Evolutionary conservation across 2,329 filamentous ascomycete genomes (phyloP), one percentile per base, ranked within the genome.

Genomic region (Phaeosphaeria sp.): DNA sequence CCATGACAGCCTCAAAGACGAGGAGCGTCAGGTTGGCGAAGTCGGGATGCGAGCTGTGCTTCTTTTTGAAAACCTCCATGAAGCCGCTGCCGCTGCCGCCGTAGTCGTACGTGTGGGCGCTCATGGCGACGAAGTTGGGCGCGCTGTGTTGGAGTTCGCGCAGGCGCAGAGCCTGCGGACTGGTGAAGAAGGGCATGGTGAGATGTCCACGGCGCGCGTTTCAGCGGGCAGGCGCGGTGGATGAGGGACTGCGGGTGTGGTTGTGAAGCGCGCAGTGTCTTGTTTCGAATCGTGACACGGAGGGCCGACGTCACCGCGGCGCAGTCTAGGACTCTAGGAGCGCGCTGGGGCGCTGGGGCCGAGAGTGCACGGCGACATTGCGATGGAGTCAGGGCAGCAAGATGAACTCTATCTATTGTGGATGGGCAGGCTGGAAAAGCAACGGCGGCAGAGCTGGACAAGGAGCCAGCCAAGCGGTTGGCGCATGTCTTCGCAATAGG

Each of bases 1-100:
- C 93, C 72, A 97, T 83, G 25, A 97, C 93, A 11, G 95, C 95
- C 79, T 96, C 93, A 72, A 97, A 97, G 66, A 98, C 93, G 58
- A 97, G 88, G 23, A 96, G 83, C 41, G 88, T 84, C 27, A 97
- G 84, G 68, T 93, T 85, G 56, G 81, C 82, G 62, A 92, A 82
- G 52, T 89, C 83, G 15, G 89, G 89, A 64, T 92, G 89, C 51
- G 76, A 74, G 43, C 72, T 70, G 62, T 80, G 79, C 61, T 68
- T 68, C 58, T 69, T 73, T 62, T 72, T 73, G 69, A 76, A 66
- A 54, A 64, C 69, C 25, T 65, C 63, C 50, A 75, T 59, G 60
- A 72, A 58, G 56, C 62, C 62, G 59, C 61, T 57, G 56, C 62
- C 62, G 59, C 61, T 57, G 66, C 72, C 67, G 63, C 67, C 66